Percentiles rank a stretch among this genome's conserved stretches.
These are phyloP conservation scores for Botryotinia calthae DNA, from an alignment of 2,329 filamentous ascomycete species.

Conservation along the genomic window DNA sequence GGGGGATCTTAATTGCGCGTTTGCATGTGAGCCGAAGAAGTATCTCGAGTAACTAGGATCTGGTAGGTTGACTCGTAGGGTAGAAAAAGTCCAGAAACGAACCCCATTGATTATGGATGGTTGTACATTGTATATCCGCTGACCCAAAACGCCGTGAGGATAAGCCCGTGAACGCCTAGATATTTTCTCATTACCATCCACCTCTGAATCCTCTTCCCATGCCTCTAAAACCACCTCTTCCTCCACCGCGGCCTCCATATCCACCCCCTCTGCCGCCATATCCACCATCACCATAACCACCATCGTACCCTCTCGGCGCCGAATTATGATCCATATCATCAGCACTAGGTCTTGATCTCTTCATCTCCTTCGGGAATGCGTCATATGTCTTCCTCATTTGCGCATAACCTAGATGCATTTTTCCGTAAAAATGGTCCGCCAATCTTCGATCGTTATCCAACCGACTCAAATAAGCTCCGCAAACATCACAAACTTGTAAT, in stretches of 20 bases:
- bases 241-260: constrained; percentile 34
- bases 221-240: constrained; percentile 33
- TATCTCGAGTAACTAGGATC: not conserved
- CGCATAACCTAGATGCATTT: constrained; percentile 98
- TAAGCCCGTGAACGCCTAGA: constrained; percentile 8
- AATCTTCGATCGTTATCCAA: constrained; percentile 92
- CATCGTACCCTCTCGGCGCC: constrained; percentile 53
- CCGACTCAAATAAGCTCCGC: constrained; percentile 87
- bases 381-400: constrained; percentile 96
- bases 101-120: not conserved
- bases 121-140: constrained; percentile 9
- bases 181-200: constrained; percentile 28
- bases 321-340: constrained; percentile 50
- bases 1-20: not conserved
- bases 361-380: constrained; percentile 80
- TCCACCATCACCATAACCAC: constrained; percentile 48
- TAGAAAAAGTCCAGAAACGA: not conserved
- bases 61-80: not conserved
- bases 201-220: constrained; percentile 32
- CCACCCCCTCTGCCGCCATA: constrained; percentile 43
- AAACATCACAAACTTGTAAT: constrained; percentile 96
- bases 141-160: constrained; percentile 16
- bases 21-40: not conserved
- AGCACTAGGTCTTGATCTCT: constrained; percentile 60
- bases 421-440: constrained; percentile 97